These are phyloP conservation scores for Pseudogymnoascus sp. DNA, from an alignment of 2,329 filamentous ascomycete genomes.

Conservation along the genomic window DNA sequence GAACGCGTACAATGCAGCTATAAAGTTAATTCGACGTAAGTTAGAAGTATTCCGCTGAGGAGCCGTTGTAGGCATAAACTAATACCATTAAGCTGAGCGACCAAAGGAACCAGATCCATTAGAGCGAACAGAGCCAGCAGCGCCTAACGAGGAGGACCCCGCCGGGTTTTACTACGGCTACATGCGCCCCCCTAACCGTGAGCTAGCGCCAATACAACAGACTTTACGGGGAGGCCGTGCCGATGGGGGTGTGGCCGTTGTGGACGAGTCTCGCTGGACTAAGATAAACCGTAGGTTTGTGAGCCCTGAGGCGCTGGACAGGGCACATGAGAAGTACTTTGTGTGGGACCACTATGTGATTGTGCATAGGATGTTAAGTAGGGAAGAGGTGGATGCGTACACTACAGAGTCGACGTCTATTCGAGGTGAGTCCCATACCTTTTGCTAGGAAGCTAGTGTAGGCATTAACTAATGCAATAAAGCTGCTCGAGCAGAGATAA, in stretches of 20 bases:
- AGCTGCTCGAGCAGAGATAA: not conserved
- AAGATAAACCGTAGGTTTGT: conserved; percentile 84
- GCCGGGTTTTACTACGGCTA: not conserved
- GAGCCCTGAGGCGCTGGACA: conserved; percentile 77
- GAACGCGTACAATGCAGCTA: not conserved
- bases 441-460: not conserved
- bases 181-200: not conserved
- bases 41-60: not conserved
- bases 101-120: not conserved
- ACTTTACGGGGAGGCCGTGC: not conserved
- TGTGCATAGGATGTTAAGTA: conserved; percentile 75
- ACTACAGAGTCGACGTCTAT: conserved; percentile 74
- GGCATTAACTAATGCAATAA: not conserved
- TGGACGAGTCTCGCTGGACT: conserved; percentile 72
- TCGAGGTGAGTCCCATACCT: conserved; percentile 51
- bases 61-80: not conserved
- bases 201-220: not conserved
- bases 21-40: not conserved
- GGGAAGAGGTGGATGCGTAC: conserved; percentile 84
- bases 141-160: not conserved
- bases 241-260: not conserved
- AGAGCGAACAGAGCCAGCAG: not conserved
- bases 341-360: conserved; percentile 91
- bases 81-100: not conserved
- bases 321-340: conserved; percentile 85